Percentiles rank a stretch among this genome's conserved stretches.
These are phyloP conservation scores for Russula griseocarnosa DNA, from an alignment of 768 basidiomycete species.

Conservation along the genomic window DNA sequence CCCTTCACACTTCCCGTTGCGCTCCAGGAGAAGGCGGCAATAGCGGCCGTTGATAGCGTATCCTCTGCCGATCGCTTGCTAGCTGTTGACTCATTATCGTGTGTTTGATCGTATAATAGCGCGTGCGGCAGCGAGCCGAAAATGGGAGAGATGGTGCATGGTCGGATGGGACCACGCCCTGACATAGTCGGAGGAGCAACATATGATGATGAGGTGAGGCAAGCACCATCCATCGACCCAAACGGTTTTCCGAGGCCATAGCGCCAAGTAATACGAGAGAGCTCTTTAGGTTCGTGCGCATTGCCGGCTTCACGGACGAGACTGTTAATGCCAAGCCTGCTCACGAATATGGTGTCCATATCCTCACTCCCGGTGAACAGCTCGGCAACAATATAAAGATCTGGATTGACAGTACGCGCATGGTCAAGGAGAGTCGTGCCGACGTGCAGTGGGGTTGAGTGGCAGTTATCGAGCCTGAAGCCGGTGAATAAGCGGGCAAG, in stretches of 20 bases:
- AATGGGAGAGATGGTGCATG: constrained; percentile 71
- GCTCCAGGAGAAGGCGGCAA: constrained; percentile 86
- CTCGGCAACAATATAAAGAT: constrained; percentile 96
- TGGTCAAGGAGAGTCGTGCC: constrained; percentile 93
- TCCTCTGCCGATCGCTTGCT: constrained; percentile 93
- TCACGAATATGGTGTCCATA: constrained; percentile 88
- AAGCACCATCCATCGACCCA: constrained; percentile 92
- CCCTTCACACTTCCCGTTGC: constrained; percentile 94
- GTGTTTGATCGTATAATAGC: constrained; percentile 90
- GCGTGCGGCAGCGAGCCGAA: constrained; percentile 90
- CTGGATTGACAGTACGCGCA: constrained; percentile 80
- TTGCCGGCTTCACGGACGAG: constrained; percentile 95
- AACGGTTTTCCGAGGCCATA: constrained; percentile 93
- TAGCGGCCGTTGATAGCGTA: constrained; percentile 87
- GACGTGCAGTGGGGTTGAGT: constrained; percentile 95
- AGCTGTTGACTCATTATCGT: constrained; percentile 92
- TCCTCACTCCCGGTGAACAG: constrained; percentile 95
- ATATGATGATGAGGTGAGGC: constrained; percentile 54
- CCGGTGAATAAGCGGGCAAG: constrained; percentile 88
- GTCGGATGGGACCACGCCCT: constrained; percentile 72
- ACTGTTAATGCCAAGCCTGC: constrained; percentile 88
- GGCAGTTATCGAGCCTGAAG: constrained; percentile 97
- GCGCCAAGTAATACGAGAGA: constrained; percentile 82
- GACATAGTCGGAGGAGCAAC: constrained; percentile 80
- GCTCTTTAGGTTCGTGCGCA: constrained; percentile 82